Percentiles rank a stretch among this genome's conserved stretches.
Evolutionary conservation across 2,329 filamentous ascomycete genomes (phyloP).

Genomic region (Epichloe sp.): DNA sequence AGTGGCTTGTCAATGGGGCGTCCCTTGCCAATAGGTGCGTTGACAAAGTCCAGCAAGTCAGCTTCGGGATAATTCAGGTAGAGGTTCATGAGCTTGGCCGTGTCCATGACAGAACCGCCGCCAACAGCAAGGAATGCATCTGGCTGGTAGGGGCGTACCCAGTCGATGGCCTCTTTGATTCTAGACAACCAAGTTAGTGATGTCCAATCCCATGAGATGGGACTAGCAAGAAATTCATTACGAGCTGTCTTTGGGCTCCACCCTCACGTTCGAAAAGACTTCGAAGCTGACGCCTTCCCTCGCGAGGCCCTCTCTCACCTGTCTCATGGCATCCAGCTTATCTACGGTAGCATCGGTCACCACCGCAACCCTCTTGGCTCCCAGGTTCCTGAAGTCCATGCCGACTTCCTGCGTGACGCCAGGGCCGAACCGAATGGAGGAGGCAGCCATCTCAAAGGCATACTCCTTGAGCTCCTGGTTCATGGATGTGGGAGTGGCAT

Average conservation of each 20-base stretch:
- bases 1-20: slow-evolving; percentile 59
- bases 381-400: slow-evolving; percentile 93
- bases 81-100: slow-evolving; percentile 96
- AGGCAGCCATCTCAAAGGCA: slow-evolving; percentile 97
- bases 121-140: slow-evolving; percentile 91
- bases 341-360: slow-evolving; percentile 79
- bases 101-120: slow-evolving; percentile 87
- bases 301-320: slow-evolving; percentile 68
- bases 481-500: slow-evolving; percentile 55
- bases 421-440: slow-evolving; percentile 84
- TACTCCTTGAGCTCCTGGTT: slow-evolving; percentile 69
- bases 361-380: slow-evolving; percentile 74
- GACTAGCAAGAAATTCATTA: slow-evolving; percentile 26
- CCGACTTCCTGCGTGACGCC: slow-evolving; percentile 92
- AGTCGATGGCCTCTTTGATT: slow-evolving; percentile 79
- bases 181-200: slow-evolving; percentile 26
- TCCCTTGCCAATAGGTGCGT: slow-evolving; percentile 82
- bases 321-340: slow-evolving; percentile 77
- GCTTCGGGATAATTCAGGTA: slow-evolving; percentile 85
- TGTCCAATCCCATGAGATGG: slow-evolving; percentile 17
- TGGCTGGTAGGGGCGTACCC: slow-evolving; percentile 64
- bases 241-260: slow-evolving; percentile 94
- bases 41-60: slow-evolving; percentile 94
- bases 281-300: slow-evolving; percentile 68
- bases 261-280: slow-evolving; percentile 65